Base-by-base conservation (phyloP, 2,329 filamentous ascomycete species). In the Penicillium brasilianum region DNA sequence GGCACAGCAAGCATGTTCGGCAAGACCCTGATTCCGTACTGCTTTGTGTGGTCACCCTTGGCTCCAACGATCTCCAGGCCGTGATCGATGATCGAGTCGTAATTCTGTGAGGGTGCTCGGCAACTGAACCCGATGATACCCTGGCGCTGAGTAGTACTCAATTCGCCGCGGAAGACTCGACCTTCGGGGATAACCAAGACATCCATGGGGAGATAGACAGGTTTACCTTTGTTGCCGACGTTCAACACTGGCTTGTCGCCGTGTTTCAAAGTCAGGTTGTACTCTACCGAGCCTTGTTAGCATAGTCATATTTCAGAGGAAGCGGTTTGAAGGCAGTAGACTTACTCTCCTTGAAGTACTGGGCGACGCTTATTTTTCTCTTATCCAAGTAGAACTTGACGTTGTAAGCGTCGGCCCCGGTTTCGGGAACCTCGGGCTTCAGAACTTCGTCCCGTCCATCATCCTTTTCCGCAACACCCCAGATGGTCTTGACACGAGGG, bases 121-220 rank as follows among this genome's bases (percentile, higher is more conserved):
- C 88, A 90, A 3, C 91, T 89, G 71, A 91, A 90, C 0, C 77
- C 77, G 55, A 93, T 87, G 89, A 94, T 92, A 0, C 77, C 68
- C 0, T 83, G 81, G 0, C 88, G 89, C 69, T 93, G 87, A 0
- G 80, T 72, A 0, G 80, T 77, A 1, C 71, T 80, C 25, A 91
- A 78, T 63, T 87, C 85, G 7, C 83, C 79, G 46, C 83, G 85
- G 51, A 86, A 81, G 0, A 82, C 72, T 67, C 93, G 90, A 0
- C 89, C 89, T 0, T 84, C 81, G 3, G 86, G 67, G 6, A 93
- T 82, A 2, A 77, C 74, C 60, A 89, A 87, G 4, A 87, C 76
- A 69, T 93, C 88, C 0, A 86, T 83, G 0, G 90, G 88, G 49
- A 90, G 74, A 66, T 89, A 91, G 0, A 79, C 78, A 0, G 89